phyloP scores from a whole-genome alignment of 257 asterid species.

The Datura wrightii region DNA sequence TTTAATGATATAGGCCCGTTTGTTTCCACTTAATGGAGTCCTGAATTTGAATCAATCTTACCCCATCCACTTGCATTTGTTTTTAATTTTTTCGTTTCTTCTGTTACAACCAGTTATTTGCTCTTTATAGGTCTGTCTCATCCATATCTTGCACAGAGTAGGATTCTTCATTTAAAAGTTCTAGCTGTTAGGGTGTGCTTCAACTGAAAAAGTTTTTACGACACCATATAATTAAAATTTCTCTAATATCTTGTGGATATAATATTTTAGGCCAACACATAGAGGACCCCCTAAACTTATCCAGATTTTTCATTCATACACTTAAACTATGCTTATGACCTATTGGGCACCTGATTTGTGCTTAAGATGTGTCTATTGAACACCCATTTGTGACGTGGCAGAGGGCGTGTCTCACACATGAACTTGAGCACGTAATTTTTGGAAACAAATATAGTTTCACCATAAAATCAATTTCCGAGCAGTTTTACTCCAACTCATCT shows the following conservation, averaged over 20 bases:
- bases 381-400: neutral
- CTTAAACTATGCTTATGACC: neutral
- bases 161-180: neutral
- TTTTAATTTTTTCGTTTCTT: neutral
- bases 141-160: neutral
- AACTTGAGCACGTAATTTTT: neutral
- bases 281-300: neutral
- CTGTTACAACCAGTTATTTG: conserved; percentile 3
- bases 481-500: neutral
- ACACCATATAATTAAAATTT: neutral
- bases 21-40: neutral
- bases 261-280: neutral
- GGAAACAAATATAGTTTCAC: neutral
- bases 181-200: neutral
- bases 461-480: neutral
- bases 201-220: neutral
- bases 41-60: conserved; percentile 7
- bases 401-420: neutral
- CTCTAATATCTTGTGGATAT: neutral
- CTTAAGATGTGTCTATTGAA: neutral
- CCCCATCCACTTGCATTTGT: neutral
- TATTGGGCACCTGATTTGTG: neutral
- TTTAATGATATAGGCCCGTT: neutral
- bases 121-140: neutral
- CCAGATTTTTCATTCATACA: neutral